These are phyloP conservation scores for Boletus sp. DNA, from an alignment of 768 basidiomycete species.

Conservation along the genomic window DNA sequence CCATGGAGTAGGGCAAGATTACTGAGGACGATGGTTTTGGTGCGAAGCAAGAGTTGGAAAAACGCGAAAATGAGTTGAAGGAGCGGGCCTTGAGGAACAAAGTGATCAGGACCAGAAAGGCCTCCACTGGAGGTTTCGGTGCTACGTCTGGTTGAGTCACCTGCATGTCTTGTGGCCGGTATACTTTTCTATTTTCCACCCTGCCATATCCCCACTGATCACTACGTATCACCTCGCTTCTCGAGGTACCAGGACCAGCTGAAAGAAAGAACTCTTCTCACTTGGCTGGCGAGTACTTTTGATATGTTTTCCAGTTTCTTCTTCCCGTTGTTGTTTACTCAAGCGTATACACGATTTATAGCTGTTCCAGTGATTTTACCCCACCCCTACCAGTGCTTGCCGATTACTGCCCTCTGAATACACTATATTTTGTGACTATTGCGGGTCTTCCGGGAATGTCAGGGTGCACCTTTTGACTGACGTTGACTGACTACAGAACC, in stretches of 20 bases:
- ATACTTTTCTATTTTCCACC: slow-evolving; percentile 17
- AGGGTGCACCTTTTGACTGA: neutral
- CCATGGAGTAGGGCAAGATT: slow-evolving; percentile 22
- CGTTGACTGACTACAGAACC: neutral
- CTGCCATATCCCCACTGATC: slow-evolving; percentile 23
- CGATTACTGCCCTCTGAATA: slow-evolving; percentile 21
- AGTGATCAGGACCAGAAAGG: slow-evolving; percentile 70
- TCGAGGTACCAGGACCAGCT: slow-evolving; percentile 26
- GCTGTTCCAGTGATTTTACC: slow-evolving; percentile 14
- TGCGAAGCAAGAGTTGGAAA: slow-evolving; percentile 52
- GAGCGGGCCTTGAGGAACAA: slow-evolving; percentile 82
- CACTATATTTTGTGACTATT: slow-evolving; percentile 13
- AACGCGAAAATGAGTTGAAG: slow-evolving; percentile 76
- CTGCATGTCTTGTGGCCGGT: slow-evolving; percentile 14
- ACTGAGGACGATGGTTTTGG: slow-evolving; percentile 1
- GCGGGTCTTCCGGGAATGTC: neutral
- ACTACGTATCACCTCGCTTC: slow-evolving; percentile 15
- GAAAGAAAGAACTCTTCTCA: slow-evolving; percentile 18
- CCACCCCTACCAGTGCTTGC: slow-evolving; percentile 16
- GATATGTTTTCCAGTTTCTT: slow-evolving; percentile 16
- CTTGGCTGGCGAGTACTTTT: slow-evolving; percentile 20
- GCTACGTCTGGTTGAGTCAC: slow-evolving; percentile 20
- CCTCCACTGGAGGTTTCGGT: slow-evolving; percentile 26
- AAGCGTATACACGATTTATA: slow-evolving; percentile 22
- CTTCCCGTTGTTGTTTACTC: slow-evolving; percentile 15